Conservation (phyloP, 805 yeast genomes). For the Pichia scutulata region DNA sequence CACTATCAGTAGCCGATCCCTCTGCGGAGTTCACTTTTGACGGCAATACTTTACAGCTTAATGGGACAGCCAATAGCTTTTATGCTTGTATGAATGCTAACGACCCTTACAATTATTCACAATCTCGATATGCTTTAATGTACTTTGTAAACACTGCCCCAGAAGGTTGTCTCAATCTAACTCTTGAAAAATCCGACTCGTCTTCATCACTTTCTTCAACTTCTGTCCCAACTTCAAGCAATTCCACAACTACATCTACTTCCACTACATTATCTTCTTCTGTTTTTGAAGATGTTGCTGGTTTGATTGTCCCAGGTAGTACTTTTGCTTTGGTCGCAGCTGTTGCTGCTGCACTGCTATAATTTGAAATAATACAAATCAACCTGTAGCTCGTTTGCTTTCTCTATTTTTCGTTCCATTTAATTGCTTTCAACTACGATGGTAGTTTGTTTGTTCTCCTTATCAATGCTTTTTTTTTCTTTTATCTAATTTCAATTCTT, state of each 20-base stretch:
- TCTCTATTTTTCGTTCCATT: background rate
- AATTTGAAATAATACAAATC: background rate
- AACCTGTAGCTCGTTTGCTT: no score
- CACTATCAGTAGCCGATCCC: conserved; percentile 6
- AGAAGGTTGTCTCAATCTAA: conserved; percentile 11
- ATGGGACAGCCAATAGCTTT: conserved; percentile 29
- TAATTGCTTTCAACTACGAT: no score
- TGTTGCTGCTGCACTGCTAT: background rate
- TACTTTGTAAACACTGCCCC: conserved; percentile 23
- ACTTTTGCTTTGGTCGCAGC: background rate
- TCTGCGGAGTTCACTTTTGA: conserved; percentile 14
- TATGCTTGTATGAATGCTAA: conserved; percentile 36
- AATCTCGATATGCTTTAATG: conserved; percentile 22
- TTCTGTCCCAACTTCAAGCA: background rate
- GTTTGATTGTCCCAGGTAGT: background rate
- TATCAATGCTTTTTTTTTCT: no score
- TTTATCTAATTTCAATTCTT: no score
- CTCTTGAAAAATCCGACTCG: background rate
- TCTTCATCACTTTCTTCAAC: background rate
- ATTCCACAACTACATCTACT: background rate
- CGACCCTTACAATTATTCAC: conserved; percentile 38
- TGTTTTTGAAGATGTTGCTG: background rate
- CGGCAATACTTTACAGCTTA: conserved; percentile 23
- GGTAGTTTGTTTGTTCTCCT: no score
- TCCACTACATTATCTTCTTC: background rate